phyloP scores from a whole-genome alignment of 192 early-diverging fungal genomes.

The Chytriomyces hyalinus region DNA sequence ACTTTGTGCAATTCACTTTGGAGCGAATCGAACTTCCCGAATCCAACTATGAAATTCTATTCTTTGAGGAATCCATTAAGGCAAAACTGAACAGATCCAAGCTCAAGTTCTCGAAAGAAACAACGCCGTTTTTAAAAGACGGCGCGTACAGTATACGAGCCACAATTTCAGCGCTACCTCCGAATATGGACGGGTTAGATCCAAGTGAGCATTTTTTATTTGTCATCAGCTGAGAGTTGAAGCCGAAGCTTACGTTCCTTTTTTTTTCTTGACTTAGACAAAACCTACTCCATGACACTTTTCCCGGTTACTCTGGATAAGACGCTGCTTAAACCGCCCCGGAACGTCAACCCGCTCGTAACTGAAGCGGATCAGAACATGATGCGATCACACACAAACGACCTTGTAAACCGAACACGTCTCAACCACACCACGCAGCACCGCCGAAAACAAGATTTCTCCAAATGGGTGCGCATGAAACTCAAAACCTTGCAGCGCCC shows the following conservation, averaged over 20 bases:
- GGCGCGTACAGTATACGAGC: conserved; percentile 49
- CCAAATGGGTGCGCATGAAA: conserved; percentile 60
- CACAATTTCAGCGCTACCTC: conserved; percentile 39
- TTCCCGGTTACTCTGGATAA: conserved; percentile 45
- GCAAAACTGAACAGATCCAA: conserved; percentile 79
- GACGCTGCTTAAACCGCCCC: conserved; percentile 31
- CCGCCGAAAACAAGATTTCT: conserved; percentile 59
- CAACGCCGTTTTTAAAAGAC: conserved; percentile 61
- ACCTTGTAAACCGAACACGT: conserved; percentile 53
- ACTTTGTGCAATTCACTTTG: conserved; percentile 78
- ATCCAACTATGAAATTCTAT: conserved; percentile 72
- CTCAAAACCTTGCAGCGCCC: conserved; percentile 53
- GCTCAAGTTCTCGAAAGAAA: conserved; percentile 73
- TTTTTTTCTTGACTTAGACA: conserved; percentile 14
- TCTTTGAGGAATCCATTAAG: conserved; percentile 85
- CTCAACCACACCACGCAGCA: conserved; percentile 15
- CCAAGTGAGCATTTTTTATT: conserved; percentile 32
- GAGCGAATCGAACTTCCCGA: conserved; percentile 69
- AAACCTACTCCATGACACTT: conserved; percentile 26
- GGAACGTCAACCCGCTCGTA: conserved; percentile 48
- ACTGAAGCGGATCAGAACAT: conserved; percentile 55
- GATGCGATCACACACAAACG: conserved; percentile 58
- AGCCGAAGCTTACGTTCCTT: background rate
- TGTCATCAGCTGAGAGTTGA: background rate
- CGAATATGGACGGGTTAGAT: conserved; percentile 44